Evolutionary conservation across 1,284 basidiomycete species (phyloP).

Genomic region (Fomitopsis schrenkii): DNA sequence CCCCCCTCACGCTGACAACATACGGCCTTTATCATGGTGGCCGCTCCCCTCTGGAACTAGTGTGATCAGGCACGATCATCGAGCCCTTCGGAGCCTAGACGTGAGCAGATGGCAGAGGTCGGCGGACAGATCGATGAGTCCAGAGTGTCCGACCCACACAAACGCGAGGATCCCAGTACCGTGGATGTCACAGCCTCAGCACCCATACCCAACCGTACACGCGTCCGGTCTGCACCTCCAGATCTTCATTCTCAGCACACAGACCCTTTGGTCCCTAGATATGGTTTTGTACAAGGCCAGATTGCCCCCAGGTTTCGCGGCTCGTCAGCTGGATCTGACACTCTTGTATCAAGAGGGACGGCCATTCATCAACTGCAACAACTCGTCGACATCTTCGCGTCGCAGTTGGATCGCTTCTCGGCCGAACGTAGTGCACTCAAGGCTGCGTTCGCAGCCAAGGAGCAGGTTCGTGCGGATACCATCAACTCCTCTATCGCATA

Average conservation of each 20-base stretch:
- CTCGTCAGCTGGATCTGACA: neutral
- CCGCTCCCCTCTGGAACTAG: neutral
- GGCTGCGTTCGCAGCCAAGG: constrained; percentile 19
- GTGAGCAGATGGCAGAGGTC: neutral
- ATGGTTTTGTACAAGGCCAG: neutral
- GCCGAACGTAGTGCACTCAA: constrained; percentile 31
- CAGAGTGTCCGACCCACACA: neutral
- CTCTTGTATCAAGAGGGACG: neutral
- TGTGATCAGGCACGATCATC: constrained; percentile 6
- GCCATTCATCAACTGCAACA: constrained; percentile 24
- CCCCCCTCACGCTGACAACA: neutral
- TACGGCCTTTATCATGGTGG: neutral
- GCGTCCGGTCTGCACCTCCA: neutral
- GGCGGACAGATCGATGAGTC: neutral
- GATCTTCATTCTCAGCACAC: neutral
- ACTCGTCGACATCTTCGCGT: constrained; percentile 31
- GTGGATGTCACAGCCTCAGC: neutral
- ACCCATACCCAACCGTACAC: neutral
- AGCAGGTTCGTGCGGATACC: constrained; percentile 16
- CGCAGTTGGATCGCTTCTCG: constrained; percentile 32
- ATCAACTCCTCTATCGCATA: too few species aligned
- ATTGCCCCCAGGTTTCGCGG: neutral
- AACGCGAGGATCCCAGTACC: neutral
- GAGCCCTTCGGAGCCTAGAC: neutral
- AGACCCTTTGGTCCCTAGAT: too few species aligned